Base-by-base conservation (phyloP, 2,329 filamentous ascomycete genomes). In the Ceratocystis cacaofunesta region DNA sequence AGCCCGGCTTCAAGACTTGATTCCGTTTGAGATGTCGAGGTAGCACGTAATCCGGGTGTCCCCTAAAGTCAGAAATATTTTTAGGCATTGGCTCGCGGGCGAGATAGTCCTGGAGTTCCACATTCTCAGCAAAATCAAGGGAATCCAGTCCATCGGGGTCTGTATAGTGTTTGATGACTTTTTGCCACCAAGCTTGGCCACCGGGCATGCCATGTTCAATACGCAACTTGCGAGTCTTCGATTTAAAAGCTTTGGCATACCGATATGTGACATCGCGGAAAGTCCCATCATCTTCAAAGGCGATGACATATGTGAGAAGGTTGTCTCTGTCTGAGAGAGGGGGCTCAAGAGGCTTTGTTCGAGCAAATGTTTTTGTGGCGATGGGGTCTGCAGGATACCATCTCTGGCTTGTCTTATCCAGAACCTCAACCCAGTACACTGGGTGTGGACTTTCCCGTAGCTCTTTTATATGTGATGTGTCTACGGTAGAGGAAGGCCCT, bases 401-500 rank as follows among this genome's bases (percentile, higher is more conserved):
- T 77, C 90, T 95, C 72, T 96, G 89, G 69, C 90, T 84, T 0
- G 88, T 88, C 64, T 85, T 79, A 69, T 96, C 92, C 69, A 96
- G 89, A 2, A 90, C 86, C 75, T 99, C 94, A 0, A 96, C 87
- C 94, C 94, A 99, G 72, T 91, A 97, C 2, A 97, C 81, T 0
- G 94, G 94, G 71, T 87, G 89, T 0, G 83, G 75, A 0, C 90
- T 92, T 71, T 92, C 89, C 28, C 80, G 80, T 10, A 87, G 81
- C 15, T 72, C 75, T 64, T 75, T 77, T n/a, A 25, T 12, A 25
- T 58, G 52, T n/a, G 52, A 58, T 30, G 52, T n/a, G 17, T 17
- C 28, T 10, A 72, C 76, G 63, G 69, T 71, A 3, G 44, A 58
- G 22, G 65, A 55, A 6, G 65, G 10, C 15, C 62, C 17, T 32